A percentile compares a stretch with the other conserved stretches of the same genome.
Evolutionary conservation across 192 early-diverging fungal species (phyloP).

Genomic region (Diversispora eburnea): DNA sequence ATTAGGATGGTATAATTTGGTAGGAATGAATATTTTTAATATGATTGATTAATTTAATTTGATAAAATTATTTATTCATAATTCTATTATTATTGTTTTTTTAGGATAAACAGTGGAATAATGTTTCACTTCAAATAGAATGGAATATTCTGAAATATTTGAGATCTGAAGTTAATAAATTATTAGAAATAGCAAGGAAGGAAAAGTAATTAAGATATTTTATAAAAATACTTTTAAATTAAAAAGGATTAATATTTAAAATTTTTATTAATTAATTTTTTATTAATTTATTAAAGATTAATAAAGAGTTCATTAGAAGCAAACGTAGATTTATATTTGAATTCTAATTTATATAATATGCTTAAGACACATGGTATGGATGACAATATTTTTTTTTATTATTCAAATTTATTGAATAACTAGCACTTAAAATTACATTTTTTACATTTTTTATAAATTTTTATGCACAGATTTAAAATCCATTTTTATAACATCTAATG

Average conservation of each 20-base stretch:
- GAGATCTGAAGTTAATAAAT: slow-evolving; percentile 47
- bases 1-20: slow-evolving; percentile 54
- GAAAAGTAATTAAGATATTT: slow-evolving; percentile 39
- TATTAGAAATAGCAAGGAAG: slow-evolving; percentile 50
- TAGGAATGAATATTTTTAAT: background rate
- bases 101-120: slow-evolving; percentile 42
- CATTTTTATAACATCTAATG: slow-evolving; percentile 48
- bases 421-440: slow-evolving; percentile 11
- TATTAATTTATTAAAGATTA: slow-evolving; percentile 24
- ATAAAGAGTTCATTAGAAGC: slow-evolving; percentile 55
- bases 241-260: background rate
- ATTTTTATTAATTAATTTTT: background rate
- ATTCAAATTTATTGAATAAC: background rate
- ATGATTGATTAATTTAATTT: background rate
- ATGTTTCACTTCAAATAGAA: slow-evolving; percentile 39
- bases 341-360: slow-evolving; percentile 13
- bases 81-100: background rate
- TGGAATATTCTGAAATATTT: slow-evolving; percentile 44
- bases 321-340: slow-evolving; percentile 37
- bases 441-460: slow-evolving; percentile 13
- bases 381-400: background rate
- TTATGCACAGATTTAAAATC: slow-evolving; percentile 42
- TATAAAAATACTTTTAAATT: background rate
- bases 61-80: background rate
- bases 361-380: slow-evolving; percentile 13